Evolutionary conservation across 2,329 filamentous ascomycete genomes (phyloP).

Genomic region (Trichoderma lentiforme): DNA sequence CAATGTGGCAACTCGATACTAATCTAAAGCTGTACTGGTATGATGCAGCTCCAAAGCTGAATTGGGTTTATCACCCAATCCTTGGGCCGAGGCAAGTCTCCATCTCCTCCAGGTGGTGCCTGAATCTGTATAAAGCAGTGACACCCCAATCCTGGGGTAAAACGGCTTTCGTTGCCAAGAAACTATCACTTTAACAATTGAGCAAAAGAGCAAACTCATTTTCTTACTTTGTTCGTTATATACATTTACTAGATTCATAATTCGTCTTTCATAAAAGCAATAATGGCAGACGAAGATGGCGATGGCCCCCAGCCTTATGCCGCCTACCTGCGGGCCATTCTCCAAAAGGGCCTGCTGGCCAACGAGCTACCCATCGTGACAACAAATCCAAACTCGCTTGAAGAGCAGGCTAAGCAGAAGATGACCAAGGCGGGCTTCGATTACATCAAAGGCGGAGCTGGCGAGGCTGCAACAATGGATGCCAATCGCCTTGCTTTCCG

Average conservation of each 20-base stretch:
- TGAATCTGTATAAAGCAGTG: neutral
- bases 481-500: slow-evolving; percentile 57
- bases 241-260: neutral
- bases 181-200: neutral
- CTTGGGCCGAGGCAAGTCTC: slow-evolving; percentile 7
- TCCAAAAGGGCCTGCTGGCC: slow-evolving; percentile 49
- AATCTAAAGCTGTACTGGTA: neutral
- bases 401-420: slow-evolving; percentile 50
- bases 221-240: neutral
- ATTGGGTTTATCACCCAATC: neutral
- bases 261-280: neutral
- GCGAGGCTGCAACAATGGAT: slow-evolving; percentile 58
- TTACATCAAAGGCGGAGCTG: slow-evolving; percentile 61
- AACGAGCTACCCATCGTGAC: slow-evolving; percentile 50
- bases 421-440: slow-evolving; percentile 51
- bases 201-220: neutral
- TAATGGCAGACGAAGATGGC: slow-evolving; percentile 21
- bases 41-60: neutral
- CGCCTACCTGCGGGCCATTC: slow-evolving; percentile 47
- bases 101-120: neutral
- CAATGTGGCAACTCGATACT: neutral
- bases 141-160: neutral
- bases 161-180: neutral
- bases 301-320: slow-evolving; percentile 33
- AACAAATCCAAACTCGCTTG: slow-evolving; percentile 56